Percentiles rank a stretch among this genome's conserved stretches.
Conservation (phyloP, 2,329 filamentous ascomycete genomes). For the Apiospora aurea region DNA sequence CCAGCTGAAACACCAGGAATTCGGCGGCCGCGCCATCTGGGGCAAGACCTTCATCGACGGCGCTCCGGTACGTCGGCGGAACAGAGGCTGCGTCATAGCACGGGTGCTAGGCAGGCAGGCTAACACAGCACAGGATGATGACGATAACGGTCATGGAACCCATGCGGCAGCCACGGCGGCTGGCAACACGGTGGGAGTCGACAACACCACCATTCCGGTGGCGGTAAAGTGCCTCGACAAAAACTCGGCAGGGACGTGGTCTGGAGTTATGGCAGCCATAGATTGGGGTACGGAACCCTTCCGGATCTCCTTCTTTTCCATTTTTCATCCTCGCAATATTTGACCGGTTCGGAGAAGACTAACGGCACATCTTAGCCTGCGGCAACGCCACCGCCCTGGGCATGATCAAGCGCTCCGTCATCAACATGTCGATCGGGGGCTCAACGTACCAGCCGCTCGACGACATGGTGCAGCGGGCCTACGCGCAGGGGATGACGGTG, state of each 20-base stretch:
- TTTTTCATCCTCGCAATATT: neutral
- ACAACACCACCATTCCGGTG: conserved; percentile 37
- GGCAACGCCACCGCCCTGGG: conserved; percentile 34
- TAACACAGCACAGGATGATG: conserved; percentile 32
- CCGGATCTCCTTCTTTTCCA: neutral
- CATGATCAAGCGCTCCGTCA: conserved; percentile 35
- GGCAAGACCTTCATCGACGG: conserved; percentile 37
- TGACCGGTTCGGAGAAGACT: neutral
- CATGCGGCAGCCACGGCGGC: conserved; percentile 38
- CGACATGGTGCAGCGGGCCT: conserved; percentile 33
- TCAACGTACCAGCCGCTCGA: conserved; percentile 31
- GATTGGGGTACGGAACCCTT: conserved; percentile 36
- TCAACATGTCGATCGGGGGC: conserved; percentile 39
- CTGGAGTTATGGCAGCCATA: conserved; percentile 36
- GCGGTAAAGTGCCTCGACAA: conserved; percentile 38
- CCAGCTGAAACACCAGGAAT: conserved; percentile 37
- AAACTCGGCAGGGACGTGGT: conserved; percentile 32
- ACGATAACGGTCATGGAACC: conserved; percentile 40
- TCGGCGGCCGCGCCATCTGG: conserved; percentile 38
- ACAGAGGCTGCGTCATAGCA: neutral
- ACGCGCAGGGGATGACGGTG: conserved; percentile 35
- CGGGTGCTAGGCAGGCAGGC: neutral
- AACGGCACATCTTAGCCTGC: conserved; percentile 31
- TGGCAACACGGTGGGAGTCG: conserved; percentile 37
- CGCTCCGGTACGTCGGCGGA: conserved; percentile 29